Evolutionary conservation across 2,329 filamentous ascomycete species (phyloP), one percentile per base, ranked within the genome.

Genomic region (Cladobotryum mycophilum): DNA sequence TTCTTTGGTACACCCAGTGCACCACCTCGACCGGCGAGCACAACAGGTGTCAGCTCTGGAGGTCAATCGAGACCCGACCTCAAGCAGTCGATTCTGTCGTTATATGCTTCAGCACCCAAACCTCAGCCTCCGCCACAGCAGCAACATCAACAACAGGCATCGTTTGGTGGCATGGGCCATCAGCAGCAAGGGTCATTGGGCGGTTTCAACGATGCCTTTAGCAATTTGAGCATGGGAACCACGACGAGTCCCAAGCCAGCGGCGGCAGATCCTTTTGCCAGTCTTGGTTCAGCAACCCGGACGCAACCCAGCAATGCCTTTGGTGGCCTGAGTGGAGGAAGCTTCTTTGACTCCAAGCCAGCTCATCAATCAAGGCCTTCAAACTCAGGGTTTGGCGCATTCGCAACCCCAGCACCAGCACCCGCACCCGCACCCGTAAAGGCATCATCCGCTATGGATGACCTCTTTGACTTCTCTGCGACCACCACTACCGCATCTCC

Each of bases 51-150:
- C 12, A 72, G 80, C 42, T 76, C 77, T 3, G 75, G 75, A 15
- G 78, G 79, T 12, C 84, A 88, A 60, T 95, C 90, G 42, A 80
- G 93, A 55, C 91, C 92, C 3, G 93, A 99, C 65, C 75, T 99
- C 53, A 99, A 99, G 71, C 92, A 96, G 69, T 97, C 92, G 2
- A 99, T 99, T 54, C 73, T 99, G 45, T 99, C 93, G 7, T 79
- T 99, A 14, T 99, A 99, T 65, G 89, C 91, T 11, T 87, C 89
- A 7, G 82, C 82, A 5, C 87, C 90, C 1, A 87, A 89, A 63
- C 83, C 88, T n/a, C 86, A 88, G 59, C 75, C 81, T 22, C 74
- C 70, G 49, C 70, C 67, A 9, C 70, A 76, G 18, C 74, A 57
- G 47, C 73, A 76, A 51, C 67, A 70, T 41, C 59, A 62, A 40